Base-by-base conservation (phyloP, 2,329 filamentous ascomycete species). In the Ophiostoma sp. region DNA sequence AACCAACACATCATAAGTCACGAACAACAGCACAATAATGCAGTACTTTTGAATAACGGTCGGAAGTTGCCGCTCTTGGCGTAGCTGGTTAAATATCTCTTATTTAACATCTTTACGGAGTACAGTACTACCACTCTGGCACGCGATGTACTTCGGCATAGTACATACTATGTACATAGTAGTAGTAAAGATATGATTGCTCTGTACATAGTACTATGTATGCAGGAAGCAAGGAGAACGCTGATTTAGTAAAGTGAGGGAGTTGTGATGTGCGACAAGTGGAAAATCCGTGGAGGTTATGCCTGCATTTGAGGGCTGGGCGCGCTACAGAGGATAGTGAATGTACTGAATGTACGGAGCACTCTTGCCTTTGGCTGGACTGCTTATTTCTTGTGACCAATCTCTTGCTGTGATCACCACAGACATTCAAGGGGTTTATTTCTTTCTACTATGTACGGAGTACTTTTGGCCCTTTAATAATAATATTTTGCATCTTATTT, bases 21-120 rank as follows among this genome's bases (percentile, higher is more conserved):
- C 17, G 23, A 23, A 57, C 10, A 23, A 27, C 52, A 57, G 23
- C 39, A 41, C 27, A 11, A 57, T 27, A n/a, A 4, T 57, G 11
- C 52, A 57, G 52, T 57, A 57, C 52, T 57, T 57, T 57, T 23
- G n/a, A 31, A 57, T 57, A 57, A 57, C 52, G 23, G 52, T 57
- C 52, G 57, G 57, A 60, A 33, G 57, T 8, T 33, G 5, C 52
- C 52, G 23, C 52, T 13, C 52, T 57, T 57, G 52, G n/a, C 52
- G 23, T 27, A 57, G 23, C 23, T 57, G 23, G 52, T 23, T 27
- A 10, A 57, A 57, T 57, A 48, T 48, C 44, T 17, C 15, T 20
- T 48, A 48, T 48, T 48, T 48, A n/a, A 48, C 17, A 48, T n/a
- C n/a, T n/a, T n/a, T n/a, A n/a, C n/a, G n/a, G n/a, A n/a, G n/a